Base-by-base conservation (phyloP, 2,329 filamentous ascomycete species). In the Cladophialophora immunda region DNA sequence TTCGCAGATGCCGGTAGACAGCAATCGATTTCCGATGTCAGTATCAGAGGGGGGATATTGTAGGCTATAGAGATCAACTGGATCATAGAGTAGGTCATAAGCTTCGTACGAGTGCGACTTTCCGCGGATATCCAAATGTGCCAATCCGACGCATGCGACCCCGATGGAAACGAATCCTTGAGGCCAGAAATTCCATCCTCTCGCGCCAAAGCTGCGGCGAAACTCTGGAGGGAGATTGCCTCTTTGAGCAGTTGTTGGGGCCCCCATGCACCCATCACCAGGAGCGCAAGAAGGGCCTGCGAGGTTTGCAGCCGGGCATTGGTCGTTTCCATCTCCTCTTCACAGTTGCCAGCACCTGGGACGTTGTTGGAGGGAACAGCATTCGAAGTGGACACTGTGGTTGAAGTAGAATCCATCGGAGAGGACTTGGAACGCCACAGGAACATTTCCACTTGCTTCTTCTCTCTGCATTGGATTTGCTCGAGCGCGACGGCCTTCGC, bases 201-300 rank as follows among this genome's bases (percentile, higher is more conserved):
- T 15, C 58, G 58, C 8, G 29, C 58, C n/a, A 61, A 19, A 22
- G 41, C 36, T 30, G 29, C 38, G 19, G 34, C 22, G 27, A 61
- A 8, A 25, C 58, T 61, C 29, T 61, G 58, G 5, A 61, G 45
- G n/a, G 41, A 17, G 1, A 61, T 61, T 13, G 58, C 29, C 47
- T 61, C 58, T 19, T 45, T 45, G 45, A 61, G 29, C 45, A 61
- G 45, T 27, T 29, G 41, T 34, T 61, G 38, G 5, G 41, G 45
- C 25, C 58, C 58, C 58, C 58, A 61, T 9, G 58, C 38, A 11
- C 58, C 58, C 27, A 61, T 19, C 6, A 29, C 52, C 58, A 61
- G 13, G 13, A 61, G 29, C 13, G 38, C 41, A 19, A 63, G 17
- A 8, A 63, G 27, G 8, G 60, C 52, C 22, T 63, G 60, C 52